Conservation (phyloP, 805 yeast genomes). For the Blastobotrys terrestris region DNA sequence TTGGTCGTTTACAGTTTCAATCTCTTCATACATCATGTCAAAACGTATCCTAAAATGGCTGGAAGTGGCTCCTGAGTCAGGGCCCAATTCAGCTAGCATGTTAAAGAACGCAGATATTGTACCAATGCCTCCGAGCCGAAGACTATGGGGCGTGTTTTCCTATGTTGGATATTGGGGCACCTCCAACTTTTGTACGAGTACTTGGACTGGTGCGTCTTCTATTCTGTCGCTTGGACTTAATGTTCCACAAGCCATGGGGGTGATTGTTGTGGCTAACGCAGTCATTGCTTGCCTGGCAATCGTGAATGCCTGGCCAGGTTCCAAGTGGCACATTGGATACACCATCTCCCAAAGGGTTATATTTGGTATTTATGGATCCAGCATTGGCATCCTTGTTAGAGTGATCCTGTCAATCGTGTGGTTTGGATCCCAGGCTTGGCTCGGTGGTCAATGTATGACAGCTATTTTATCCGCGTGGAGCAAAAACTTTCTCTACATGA, state of each 20-base stretch:
- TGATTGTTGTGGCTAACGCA: slow-evolving; percentile 37
- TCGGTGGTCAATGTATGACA: slow-evolving; percentile 41
- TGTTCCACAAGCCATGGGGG: slow-evolving; percentile 41
- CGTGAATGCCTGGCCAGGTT: slow-evolving; percentile 43
- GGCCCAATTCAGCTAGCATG: slow-evolving; percentile 2
- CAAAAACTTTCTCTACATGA: slow-evolving; percentile 34
- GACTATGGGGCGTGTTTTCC: slow-evolving; percentile 43
- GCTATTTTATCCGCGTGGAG: slow-evolving; percentile 36
- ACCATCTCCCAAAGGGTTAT: slow-evolving; percentile 40
- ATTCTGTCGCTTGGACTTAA: slow-evolving; percentile 39
- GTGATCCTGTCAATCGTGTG: slow-evolving; percentile 41
- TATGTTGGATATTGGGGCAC: slow-evolving; percentile 28
- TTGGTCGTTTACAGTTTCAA: too few species aligned
- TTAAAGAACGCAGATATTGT: slow-evolving; percentile 33
- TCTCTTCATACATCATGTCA: neutral
- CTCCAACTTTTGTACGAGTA: slow-evolving; percentile 32
- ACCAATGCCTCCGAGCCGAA: slow-evolving; percentile 39
- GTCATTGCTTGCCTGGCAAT: slow-evolving; percentile 38
- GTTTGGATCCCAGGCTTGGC: slow-evolving; percentile 41
- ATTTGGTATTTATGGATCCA: slow-evolving; percentile 44
- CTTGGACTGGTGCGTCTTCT: slow-evolving; percentile 40
- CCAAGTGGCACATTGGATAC: slow-evolving; percentile 45
- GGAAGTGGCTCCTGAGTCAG: slow-evolving; percentile 1
- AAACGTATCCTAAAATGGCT: slow-evolving; percentile 3
- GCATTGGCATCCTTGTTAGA: slow-evolving; percentile 40